Conservation (phyloP, 116 monocot genomes). For the Posidonia oceanica region DNA sequence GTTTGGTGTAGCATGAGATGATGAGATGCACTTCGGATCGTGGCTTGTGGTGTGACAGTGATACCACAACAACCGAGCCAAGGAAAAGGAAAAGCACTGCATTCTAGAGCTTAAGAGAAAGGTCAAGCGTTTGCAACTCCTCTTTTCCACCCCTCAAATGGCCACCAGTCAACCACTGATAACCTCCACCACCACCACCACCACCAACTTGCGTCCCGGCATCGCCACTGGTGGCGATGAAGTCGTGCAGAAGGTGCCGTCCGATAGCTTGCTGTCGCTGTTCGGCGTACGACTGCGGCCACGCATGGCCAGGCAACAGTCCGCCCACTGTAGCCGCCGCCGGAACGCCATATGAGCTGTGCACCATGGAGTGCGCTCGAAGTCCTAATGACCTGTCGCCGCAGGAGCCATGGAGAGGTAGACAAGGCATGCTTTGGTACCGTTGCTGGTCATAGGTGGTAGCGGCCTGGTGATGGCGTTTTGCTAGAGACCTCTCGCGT, state of each 20-base stretch:
- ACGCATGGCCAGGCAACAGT: not conserved
- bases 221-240: not conserved
- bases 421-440: not conserved
- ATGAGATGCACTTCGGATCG: too few species aligned
- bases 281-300: not conserved
- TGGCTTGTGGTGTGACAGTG: too few species aligned
- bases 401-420: constrained; percentile 9
- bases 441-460: not conserved
- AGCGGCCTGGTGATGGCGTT: not conserved
- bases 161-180: not conserved
- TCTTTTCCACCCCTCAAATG: not conserved
- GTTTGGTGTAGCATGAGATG: too few species aligned
- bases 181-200: not conserved
- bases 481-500: constrained; percentile 22
- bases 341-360: not conserved
- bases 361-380: constrained; percentile 12
- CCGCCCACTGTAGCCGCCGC: too few species aligned
- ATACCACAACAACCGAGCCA: too few species aligned
- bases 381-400: not conserved
- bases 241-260: not conserved
- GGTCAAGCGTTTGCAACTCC: constrained; percentile 7
- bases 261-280: not conserved
- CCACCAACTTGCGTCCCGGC: not conserved
- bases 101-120: constrained; percentile 4
- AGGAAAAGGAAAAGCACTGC: too few species aligned